phyloP scores from a whole-genome alignment of 2,329 filamentous ascomycete genomes.

The Didymella glomerata region DNA sequence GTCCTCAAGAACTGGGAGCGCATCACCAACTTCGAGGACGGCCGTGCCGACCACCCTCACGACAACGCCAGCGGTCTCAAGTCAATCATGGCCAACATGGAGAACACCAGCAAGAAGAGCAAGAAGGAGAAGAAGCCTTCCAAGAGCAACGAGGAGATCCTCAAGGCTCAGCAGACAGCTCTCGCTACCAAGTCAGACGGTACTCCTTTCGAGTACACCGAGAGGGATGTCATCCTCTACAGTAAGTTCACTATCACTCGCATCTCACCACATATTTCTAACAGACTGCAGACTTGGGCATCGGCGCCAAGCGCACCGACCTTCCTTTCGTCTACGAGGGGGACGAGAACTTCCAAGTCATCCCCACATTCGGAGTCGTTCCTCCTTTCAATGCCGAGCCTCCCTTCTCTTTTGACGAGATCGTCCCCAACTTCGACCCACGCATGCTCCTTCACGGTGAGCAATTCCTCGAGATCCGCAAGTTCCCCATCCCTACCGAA shows the following conservation, averaged over 20 bases:
- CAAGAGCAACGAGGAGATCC: constrained; percentile 69
- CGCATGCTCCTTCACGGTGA: constrained; percentile 99
- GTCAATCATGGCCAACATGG: constrained; percentile 85
- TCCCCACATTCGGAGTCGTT: constrained; percentile 95
- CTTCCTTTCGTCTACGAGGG: constrained; percentile 90
- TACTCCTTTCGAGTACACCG: constrained; percentile 82
- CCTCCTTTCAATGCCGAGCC: constrained; percentile 86
- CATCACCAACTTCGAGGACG: constrained; percentile 87
- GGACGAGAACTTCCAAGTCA: constrained; percentile 87
- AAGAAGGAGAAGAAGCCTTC: constrained; percentile 56
- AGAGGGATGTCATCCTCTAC: constrained; percentile 92
- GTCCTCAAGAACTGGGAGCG: constrained; percentile 70
- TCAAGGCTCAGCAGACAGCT: constrained; percentile 78
- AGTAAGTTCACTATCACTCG: constrained; percentile 53
- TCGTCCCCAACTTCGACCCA: constrained; percentile 94
- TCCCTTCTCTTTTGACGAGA: constrained; percentile 80
- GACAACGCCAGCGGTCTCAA: constrained; percentile 78
- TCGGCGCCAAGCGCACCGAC: constrained; percentile 91
- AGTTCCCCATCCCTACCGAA: constrained; percentile 88
- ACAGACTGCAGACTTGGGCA: constrained; percentile 70
- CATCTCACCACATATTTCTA: constrained; percentile 22
- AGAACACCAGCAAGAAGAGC: constrained; percentile 69
- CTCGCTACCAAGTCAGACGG: constrained; percentile 75
- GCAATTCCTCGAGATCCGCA: constrained; percentile 94
- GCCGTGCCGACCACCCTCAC: constrained; percentile 84